Conservation (phyloP, 345 rosid species). For the Salix udensis region DNA sequence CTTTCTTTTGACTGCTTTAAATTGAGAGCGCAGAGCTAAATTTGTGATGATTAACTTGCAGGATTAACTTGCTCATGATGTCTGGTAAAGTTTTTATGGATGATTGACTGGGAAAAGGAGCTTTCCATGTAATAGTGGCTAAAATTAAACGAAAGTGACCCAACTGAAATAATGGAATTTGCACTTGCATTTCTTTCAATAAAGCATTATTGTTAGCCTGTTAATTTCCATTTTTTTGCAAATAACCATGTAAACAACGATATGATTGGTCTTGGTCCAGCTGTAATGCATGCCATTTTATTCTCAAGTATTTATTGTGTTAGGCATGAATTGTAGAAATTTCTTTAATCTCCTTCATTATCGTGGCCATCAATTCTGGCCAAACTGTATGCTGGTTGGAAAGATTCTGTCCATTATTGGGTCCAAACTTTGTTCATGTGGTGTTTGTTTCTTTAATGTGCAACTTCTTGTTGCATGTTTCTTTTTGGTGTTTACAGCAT, state of each 20-base stretch:
- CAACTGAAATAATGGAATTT: neutral
- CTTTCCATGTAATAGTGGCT: neutral
- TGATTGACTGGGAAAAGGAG: neutral
- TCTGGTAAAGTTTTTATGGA: neutral
- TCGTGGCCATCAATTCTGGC: neutral
- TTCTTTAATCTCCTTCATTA: neutral
- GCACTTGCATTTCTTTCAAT: neutral
- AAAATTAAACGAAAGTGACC: neutral
- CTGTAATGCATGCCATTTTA: neutral
- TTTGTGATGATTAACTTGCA: neutral
- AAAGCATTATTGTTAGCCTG: neutral
- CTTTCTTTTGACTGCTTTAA: neutral
- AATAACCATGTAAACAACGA: neutral
- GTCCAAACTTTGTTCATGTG: constrained; percentile 2
- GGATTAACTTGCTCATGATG: neutral
- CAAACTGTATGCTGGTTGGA: neutral
- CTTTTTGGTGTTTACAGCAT: neutral
- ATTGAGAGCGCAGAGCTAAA: too few relatives aligned
- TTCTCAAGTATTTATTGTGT: neutral
- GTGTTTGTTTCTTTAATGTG: neutral
- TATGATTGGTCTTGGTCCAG: neutral
- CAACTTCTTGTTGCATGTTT: neutral
- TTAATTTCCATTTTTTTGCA: neutral
- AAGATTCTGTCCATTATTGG: neutral
- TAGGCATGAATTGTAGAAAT: neutral